Evolutionary conservation across 345 rosid genomes (phyloP).

Genomic region (Eucalyptus sp.): DNA sequence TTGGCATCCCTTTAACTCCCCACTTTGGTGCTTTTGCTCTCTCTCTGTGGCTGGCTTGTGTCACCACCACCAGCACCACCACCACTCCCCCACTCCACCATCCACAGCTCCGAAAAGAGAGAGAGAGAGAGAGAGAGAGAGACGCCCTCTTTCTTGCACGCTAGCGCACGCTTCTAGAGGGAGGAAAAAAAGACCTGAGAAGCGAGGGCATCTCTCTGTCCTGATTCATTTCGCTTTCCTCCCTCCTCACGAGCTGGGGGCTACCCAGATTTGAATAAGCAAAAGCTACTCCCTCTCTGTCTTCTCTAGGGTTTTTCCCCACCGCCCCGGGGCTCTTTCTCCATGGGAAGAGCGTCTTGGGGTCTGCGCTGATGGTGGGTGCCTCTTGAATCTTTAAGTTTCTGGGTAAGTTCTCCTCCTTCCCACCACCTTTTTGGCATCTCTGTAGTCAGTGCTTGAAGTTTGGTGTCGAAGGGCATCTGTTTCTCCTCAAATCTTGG

Average conservation of each 20-base stretch:
- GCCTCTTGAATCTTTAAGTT: not conserved
- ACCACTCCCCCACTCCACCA: not conserved
- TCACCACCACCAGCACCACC: not conserved
- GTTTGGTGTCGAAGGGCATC: not conserved
- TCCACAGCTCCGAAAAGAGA: not conserved
- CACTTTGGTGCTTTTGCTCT: not conserved
- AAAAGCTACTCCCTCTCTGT: not conserved
- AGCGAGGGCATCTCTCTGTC: not conserved
- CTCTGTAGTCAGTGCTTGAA: not conserved
- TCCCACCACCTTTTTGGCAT: not conserved
- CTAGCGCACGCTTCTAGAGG: not conserved
- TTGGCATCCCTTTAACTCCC: not conserved
- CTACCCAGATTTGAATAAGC: not conserved
- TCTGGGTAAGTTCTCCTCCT: not conserved
- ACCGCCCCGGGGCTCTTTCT: not conserved
- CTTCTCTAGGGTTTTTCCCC: not conserved
- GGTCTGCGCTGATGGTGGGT: not conserved
- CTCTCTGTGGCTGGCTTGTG: not conserved
- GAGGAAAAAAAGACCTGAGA: not conserved
- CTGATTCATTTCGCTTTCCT: not conserved
- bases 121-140: not conserved
- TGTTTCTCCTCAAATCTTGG: not conserved
- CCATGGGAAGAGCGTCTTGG: not conserved
- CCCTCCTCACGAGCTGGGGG: not conserved
- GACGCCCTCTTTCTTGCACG: not conserved